Percentiles rank a stretch among this genome's conserved stretches.
phyloP scores from a whole-genome alignment of 345 rosid species.

The Clarkia xantiana region DNA sequence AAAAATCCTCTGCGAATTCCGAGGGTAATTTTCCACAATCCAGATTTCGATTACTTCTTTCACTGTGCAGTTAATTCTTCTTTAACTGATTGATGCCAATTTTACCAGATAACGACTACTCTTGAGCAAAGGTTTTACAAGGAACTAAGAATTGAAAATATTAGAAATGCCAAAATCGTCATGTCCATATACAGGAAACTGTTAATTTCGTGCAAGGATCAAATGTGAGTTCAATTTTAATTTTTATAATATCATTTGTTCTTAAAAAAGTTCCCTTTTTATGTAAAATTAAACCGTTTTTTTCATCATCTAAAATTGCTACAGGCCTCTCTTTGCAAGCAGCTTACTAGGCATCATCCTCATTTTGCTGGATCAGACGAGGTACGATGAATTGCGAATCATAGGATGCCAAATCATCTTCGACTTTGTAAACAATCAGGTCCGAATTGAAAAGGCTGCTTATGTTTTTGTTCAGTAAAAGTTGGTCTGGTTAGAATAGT shows the following conservation, averaged over 20 bases:
- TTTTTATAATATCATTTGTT: neutral
- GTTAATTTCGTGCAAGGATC: conserved; percentile 75
- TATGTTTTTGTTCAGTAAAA: neutral
- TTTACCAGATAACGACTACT: conserved; percentile 51
- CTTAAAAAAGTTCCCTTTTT: too few relatives aligned
- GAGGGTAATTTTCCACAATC: conserved; percentile 33
- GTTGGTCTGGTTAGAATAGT: conserved; percentile 1
- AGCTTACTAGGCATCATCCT: conserved; percentile 68
- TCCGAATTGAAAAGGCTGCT: conserved; percentile 3
- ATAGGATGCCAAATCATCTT: conserved; percentile 79
- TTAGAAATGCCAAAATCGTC: conserved; percentile 61
- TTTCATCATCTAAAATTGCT: conserved; percentile 1
- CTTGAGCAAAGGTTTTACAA: conserved; percentile 98
- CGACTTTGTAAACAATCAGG: conserved; percentile 91
- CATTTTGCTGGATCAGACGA: conserved; percentile 68
- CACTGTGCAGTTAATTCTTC: too few relatives aligned
- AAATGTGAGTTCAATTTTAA: conserved; percentile 58
- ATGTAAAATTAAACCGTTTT: too few relatives aligned
- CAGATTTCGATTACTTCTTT: neutral
- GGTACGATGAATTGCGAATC: conserved; percentile 61
- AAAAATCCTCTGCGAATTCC: conserved; percentile 92
- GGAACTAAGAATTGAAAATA: conserved; percentile 85
- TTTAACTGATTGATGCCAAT: too few relatives aligned
- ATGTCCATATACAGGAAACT: conserved; percentile 81
- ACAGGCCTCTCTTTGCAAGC: conserved; percentile 76